phyloP scores from a whole-genome alignment of 169 alveolate genomes.

The Toxoplasma gondii region DNA sequence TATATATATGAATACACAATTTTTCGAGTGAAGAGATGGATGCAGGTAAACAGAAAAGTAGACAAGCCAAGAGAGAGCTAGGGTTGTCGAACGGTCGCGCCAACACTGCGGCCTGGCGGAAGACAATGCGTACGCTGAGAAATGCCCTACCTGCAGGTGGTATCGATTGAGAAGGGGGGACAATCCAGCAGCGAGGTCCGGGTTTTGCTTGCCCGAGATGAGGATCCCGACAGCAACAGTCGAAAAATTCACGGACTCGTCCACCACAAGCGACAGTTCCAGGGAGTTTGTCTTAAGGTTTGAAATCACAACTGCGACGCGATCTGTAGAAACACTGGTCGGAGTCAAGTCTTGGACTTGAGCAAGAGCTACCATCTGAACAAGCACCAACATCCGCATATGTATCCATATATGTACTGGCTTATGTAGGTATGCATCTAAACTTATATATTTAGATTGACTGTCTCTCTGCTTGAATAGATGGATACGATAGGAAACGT shows the following conservation, averaged over 20 bases:
- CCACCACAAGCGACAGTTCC: neutral
- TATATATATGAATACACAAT: too few species aligned
- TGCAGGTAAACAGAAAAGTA: too few species aligned
- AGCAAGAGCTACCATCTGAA: neutral
- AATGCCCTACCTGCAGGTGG: neutral
- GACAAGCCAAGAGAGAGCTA: too few species aligned
- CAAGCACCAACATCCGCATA: neutral
- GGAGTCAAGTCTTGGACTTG: constrained; percentile 5
- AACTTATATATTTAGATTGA: too few species aligned
- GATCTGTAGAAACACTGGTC: neutral
- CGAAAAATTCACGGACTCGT: neutral
- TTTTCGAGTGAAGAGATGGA: too few species aligned
- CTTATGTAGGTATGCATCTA: too few species aligned
- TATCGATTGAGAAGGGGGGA: neutral
- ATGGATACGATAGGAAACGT: too few species aligned
- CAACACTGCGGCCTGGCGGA: too few species aligned
- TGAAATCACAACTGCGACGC: neutral
- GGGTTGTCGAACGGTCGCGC: too few species aligned
- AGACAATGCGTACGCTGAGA: neutral
- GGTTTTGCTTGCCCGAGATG: constrained; percentile 1
- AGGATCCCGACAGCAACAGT: constrained; percentile 8
- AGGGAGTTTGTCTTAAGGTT: neutral
- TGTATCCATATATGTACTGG: too few species aligned
- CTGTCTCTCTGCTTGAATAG: too few species aligned
- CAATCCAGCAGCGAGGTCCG: neutral